These are phyloP conservation scores for Tubosaeta brunneosetosa DNA, from an alignment of 768 basidiomycete genomes.

Conservation along the genomic window DNA sequence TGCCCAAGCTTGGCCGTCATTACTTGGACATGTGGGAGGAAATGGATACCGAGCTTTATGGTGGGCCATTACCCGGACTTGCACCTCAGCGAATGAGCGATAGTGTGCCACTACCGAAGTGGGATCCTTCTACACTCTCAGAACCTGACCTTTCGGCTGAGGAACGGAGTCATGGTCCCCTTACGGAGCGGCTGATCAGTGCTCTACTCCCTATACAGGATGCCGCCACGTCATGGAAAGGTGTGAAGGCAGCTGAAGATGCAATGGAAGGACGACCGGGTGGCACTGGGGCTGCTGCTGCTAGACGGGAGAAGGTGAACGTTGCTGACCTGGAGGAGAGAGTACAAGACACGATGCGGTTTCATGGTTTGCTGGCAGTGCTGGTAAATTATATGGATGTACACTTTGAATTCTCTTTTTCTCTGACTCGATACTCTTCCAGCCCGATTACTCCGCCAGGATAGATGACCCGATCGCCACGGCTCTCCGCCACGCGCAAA, in stretches of 20 bases:
- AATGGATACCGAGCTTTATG: slow-evolving; percentile 62
- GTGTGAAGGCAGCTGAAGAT: slow-evolving; percentile 79
- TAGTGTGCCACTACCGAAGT: slow-evolving; percentile 51
- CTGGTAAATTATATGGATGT: slow-evolving; percentile 50
- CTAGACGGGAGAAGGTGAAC: slow-evolving; percentile 68
- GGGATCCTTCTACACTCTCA: slow-evolving; percentile 77
- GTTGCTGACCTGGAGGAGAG: slow-evolving; percentile 76
- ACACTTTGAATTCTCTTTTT: slow-evolving; percentile 1
- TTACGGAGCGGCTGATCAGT: slow-evolving; percentile 82
- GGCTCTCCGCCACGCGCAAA: slow-evolving; percentile 84
- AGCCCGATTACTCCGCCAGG: slow-evolving; percentile 72
- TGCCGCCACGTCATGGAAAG: slow-evolving; percentile 55
- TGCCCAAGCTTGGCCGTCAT: slow-evolving; percentile 82
- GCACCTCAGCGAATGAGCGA: slow-evolving; percentile 35
- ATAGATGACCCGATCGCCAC: slow-evolving; percentile 94
- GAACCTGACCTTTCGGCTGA: slow-evolving; percentile 70
- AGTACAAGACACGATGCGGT: slow-evolving; percentile 71
- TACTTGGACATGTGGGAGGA: slow-evolving; percentile 94
- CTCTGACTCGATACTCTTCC: slow-evolving; percentile 19
- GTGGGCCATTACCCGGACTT: slow-evolving; percentile 38
- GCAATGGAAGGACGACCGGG: slow-evolving; percentile 82
- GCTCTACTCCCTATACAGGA: slow-evolving; percentile 71
- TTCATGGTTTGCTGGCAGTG: slow-evolving; percentile 63
- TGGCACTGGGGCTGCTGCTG: slow-evolving; percentile 73
- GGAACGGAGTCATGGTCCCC: slow-evolving; percentile 77